A percentile compares a stretch with the other conserved stretches of the same genome.
Evolutionary conservation across 2,329 filamentous ascomycete genomes (phyloP).

Genomic region (Aureobasidium subglaciale): DNA sequence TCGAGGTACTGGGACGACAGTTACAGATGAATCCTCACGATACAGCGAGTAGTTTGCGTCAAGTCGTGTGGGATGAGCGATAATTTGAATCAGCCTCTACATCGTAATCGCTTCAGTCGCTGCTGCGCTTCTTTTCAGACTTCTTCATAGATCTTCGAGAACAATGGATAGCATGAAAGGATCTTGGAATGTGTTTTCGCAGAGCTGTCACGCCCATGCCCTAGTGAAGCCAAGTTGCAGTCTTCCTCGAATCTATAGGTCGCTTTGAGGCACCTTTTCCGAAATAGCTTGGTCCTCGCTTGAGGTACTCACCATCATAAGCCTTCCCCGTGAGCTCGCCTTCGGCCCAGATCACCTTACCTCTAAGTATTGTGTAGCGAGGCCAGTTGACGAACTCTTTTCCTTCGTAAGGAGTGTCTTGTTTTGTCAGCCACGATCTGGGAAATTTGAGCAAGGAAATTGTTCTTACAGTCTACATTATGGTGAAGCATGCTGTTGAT

Average conservation of each 20-base stretch:
- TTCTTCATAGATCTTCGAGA: too few species aligned
- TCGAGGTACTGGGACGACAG: too few species aligned
- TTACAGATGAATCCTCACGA: too few species aligned
- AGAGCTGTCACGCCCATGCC: too few species aligned
- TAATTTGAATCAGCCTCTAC: too few species aligned
- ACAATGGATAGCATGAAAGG: too few species aligned
- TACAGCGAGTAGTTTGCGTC: too few species aligned
- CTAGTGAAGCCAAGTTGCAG: slow-evolving; percentile 19
- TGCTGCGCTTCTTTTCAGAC: too few species aligned
- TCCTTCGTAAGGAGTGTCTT: slow-evolving; percentile 47
- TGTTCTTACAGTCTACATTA: slow-evolving; percentile 47
- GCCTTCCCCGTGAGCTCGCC: slow-evolving; percentile 39
- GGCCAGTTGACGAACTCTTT: slow-evolving; percentile 49
- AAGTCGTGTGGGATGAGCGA: too few species aligned
- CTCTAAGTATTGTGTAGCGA: slow-evolving; percentile 50
- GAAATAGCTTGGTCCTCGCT: slow-evolving; percentile 31
- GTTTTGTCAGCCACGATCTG: background rate
- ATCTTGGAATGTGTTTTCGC: too few species aligned
- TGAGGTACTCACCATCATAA: slow-evolving; percentile 44
- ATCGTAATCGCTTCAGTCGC: too few species aligned
- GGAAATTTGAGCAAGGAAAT: background rate
- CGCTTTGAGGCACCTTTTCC: slow-evolving; percentile 23
- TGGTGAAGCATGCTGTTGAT: slow-evolving; percentile 52
- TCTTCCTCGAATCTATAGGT: slow-evolving; percentile 18
- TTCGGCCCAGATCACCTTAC: slow-evolving; percentile 49